phyloP scores from a whole-genome alignment of 106 monocot genomes.

The Dioscorea dumetorum region DNA sequence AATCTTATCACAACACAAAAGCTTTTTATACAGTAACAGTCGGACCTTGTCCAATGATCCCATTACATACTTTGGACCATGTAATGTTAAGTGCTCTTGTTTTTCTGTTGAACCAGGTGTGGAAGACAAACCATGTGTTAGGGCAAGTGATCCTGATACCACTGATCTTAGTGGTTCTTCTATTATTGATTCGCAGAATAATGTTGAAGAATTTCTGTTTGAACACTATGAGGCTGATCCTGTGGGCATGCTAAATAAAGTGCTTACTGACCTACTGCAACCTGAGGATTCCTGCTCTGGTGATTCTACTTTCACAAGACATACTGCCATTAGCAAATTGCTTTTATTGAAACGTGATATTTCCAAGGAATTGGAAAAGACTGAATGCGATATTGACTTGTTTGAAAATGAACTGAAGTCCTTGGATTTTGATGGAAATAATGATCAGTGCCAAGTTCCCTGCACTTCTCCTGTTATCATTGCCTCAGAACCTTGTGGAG shows the following conservation, averaged over 20 bases:
- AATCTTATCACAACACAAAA: no score
- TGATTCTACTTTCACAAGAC: conserved; percentile 36
- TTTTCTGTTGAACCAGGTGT: conserved; percentile 23
- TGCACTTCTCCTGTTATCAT: background rate
- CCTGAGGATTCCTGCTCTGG: conserved; percentile 60
- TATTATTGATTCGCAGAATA: conserved; percentile 11
- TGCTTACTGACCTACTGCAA: conserved; percentile 51
- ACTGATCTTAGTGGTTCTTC: conserved; percentile 10
- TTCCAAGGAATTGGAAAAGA: conserved; percentile 73
- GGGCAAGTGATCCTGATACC: conserved; percentile 23
- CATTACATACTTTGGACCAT: no score
- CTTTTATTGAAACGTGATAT: conserved; percentile 47
- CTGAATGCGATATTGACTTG: conserved; percentile 81
- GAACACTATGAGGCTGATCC: conserved; percentile 26
- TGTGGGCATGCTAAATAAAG: conserved; percentile 17
- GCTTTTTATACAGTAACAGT: no score
- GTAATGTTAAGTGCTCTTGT: no score
- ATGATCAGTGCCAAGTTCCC: conserved; percentile 1
- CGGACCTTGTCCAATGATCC: no score
- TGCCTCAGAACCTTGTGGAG: background rate
- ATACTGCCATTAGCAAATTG: conserved; percentile 36
- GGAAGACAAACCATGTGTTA: conserved; percentile 37
- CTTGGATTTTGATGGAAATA: conserved; percentile 17
- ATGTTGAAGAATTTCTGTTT: conserved; percentile 23
- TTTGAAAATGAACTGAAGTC: conserved; percentile 65